phyloP scores from a whole-genome alignment of 2,329 filamentous ascomycete species.

The Colletotrichum sp. region DNA sequence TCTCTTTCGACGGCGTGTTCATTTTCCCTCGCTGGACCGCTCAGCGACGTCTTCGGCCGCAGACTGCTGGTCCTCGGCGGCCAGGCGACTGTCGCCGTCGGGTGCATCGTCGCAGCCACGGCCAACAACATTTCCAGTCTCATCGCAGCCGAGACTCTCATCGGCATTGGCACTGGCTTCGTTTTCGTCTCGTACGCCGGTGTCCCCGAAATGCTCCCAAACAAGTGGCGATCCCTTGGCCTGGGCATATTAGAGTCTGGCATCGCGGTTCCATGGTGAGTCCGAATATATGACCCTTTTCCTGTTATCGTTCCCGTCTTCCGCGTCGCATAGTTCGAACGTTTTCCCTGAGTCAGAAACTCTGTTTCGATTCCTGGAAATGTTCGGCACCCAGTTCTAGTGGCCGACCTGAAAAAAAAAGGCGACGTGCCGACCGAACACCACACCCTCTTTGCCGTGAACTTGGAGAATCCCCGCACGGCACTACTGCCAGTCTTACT shows the following conservation, averaged over 20 bases:
- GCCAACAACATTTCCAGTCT: conserved; percentile 27
- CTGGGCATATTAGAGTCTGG: conserved; percentile 20
- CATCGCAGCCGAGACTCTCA: conserved; percentile 31
- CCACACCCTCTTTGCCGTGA: neutral
- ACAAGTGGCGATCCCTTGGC: conserved; percentile 32
- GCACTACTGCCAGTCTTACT: neutral
- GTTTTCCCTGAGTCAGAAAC: neutral
- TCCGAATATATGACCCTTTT: conserved; percentile 18
- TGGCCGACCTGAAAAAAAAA: neutral
- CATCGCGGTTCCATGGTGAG: conserved; percentile 15
- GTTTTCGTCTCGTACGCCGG: conserved; percentile 37
- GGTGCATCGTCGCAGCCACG: conserved; percentile 27
- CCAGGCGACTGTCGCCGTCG: neutral
- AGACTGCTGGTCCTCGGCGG: conserved; percentile 12
- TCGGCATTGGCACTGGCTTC: conserved; percentile 35
- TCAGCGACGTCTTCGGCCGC: conserved; percentile 20
- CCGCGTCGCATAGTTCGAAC: conserved; percentile 24
- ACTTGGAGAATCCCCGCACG: conserved; percentile 1
- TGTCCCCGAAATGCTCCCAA: conserved; percentile 36
- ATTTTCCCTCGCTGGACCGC: conserved; percentile 15
- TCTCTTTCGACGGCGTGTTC: conserved; percentile 19
- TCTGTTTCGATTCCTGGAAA: neutral
- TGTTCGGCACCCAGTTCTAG: neutral
- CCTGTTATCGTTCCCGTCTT: neutral
- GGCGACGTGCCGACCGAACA: conserved; percentile 9